phyloP scores from a whole-genome alignment of 768 basidiomycete genomes.

The Mycena metata region DNA sequence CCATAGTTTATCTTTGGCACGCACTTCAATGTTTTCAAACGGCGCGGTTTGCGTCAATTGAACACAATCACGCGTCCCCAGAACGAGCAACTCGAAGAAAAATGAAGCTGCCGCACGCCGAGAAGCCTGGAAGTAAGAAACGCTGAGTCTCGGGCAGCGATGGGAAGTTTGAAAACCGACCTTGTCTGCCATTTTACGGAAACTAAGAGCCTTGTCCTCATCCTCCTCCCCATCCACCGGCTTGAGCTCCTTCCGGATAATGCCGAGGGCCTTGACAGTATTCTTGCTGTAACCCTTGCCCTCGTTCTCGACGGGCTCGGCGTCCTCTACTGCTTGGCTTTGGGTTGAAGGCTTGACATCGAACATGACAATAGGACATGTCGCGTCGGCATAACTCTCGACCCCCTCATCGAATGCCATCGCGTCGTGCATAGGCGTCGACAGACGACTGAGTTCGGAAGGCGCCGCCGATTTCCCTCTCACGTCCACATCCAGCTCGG shows the following conservation, averaged over 20 bases:
- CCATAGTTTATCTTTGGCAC: conserved; percentile 89
- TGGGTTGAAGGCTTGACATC: conserved; percentile 73
- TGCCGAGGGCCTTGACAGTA: conserved; percentile 84
- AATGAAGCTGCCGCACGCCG: conserved; percentile 94
- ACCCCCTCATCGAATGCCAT: conserved; percentile 67
- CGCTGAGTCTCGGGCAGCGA: not conserved
- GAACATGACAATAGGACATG: conserved; percentile 87
- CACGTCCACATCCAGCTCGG: conserved; percentile 60
- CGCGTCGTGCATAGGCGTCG: conserved; percentile 75
- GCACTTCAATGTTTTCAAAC: conserved; percentile 89
- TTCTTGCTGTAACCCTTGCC: conserved; percentile 89
- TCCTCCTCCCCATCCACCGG: conserved; percentile 60
- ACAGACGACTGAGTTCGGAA: conserved; percentile 72
- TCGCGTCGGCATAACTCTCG: conserved; percentile 75
- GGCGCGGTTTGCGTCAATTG: conserved; percentile 79
- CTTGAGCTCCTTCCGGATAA: conserved; percentile 81
- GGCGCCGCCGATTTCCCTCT: conserved; percentile 64
- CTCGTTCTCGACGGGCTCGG: conserved; percentile 61
- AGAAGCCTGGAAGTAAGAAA: conserved; percentile 69
- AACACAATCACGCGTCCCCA: conserved; percentile 93
- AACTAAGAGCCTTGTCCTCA: conserved; percentile 78
- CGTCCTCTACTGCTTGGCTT: conserved; percentile 59
- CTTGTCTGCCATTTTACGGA: conserved; percentile 84
- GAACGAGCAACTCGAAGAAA: conserved; percentile 97
- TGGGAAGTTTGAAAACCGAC: conserved; percentile 52